Percentiles rank a stretch among this genome's conserved stretches.
Evolutionary conservation across 345 rosid species (phyloP).

Genomic region (Arabidopsis suecica): DNA sequence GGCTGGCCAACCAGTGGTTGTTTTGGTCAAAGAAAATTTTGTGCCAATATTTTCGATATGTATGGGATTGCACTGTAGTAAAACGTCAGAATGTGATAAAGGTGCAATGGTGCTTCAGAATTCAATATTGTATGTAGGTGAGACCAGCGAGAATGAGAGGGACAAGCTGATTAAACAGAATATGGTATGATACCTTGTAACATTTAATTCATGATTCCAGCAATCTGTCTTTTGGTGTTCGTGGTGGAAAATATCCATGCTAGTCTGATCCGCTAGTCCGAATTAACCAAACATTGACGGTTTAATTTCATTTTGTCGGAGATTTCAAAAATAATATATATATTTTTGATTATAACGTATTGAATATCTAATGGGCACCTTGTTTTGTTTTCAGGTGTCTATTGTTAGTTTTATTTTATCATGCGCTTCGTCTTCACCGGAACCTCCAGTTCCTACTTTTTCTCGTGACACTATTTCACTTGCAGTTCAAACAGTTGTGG

Average conservation of each 20-base stretch:
- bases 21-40: slow-evolving; percentile 69
- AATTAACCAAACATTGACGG: slow-evolving; percentile 5
- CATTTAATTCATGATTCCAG: slow-evolving; percentile 30
- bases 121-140: slow-evolving; percentile 64
- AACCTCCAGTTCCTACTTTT: slow-evolving; percentile 73
- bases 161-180: slow-evolving; percentile 82
- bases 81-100: slow-evolving; percentile 61
- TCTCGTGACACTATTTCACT: slow-evolving; percentile 60
- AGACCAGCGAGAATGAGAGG: slow-evolving; percentile 78
- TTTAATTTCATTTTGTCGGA: slow-evolving; percentile 21
- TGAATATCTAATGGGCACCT: slow-evolving; percentile 18
- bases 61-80: slow-evolving; percentile 76
- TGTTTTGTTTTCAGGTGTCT: slow-evolving; percentile 66
- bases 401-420: slow-evolving; percentile 79
- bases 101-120: slow-evolving; percentile 74
- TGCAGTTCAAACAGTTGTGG: slow-evolving; percentile 81
- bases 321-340: not conserved
- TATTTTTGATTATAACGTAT: not conserved
- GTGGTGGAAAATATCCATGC: slow-evolving; percentile 14
- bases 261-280: slow-evolving; percentile 17
- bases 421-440: slow-evolving; percentile 68
- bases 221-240: slow-evolving; percentile 32
- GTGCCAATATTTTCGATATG: slow-evolving; percentile 87
- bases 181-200: slow-evolving; percentile 61
- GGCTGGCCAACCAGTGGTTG: slow-evolving; percentile 63